Evolutionary conservation across 345 rosid species (phyloP).

Genomic region (Draba incana): DNA sequence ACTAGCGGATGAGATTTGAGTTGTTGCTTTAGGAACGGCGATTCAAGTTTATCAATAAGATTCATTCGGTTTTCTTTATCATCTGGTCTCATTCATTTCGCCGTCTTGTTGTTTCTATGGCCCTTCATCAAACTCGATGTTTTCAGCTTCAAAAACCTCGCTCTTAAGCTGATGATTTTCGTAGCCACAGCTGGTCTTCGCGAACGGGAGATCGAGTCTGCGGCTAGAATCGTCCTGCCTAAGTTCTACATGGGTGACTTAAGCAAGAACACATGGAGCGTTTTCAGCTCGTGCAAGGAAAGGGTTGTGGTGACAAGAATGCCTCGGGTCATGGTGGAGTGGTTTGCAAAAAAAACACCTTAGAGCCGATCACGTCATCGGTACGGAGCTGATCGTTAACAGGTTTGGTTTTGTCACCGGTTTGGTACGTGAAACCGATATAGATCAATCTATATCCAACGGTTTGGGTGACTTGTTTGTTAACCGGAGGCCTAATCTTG

Average conservation of each 20-base stretch:
- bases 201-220: constrained; percentile 58
- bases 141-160: constrained; percentile 57
- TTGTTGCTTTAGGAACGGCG: no score
- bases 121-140: constrained; percentile 63
- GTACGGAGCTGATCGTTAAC: constrained; percentile 58
- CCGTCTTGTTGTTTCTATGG: constrained; percentile 59
- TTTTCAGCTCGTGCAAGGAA: constrained; percentile 61
- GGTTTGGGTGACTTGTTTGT: constrained; percentile 50
- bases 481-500: constrained; percentile 52
- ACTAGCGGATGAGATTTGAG: no score
- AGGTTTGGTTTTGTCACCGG: constrained; percentile 70
- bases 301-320: constrained; percentile 66
- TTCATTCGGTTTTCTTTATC: no score
- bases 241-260: constrained; percentile 72
- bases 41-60: no score
- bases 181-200: constrained; percentile 57
- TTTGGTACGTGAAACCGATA: constrained; percentile 63
- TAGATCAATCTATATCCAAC: constrained; percentile 47
- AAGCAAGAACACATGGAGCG: constrained; percentile 67
- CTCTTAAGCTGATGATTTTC: constrained; percentile 62
- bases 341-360: constrained; percentile 64
- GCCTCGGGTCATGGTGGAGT: constrained; percentile 78
- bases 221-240: constrained; percentile 65
- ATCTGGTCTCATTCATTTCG: constrained; percentile 61
- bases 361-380: constrained; percentile 64